Percentiles rank a stretch among this genome's conserved stretches.
Conservation (phyloP, 2,329 filamentous ascomycete genomes). For the Fusarium metavorans region DNA sequence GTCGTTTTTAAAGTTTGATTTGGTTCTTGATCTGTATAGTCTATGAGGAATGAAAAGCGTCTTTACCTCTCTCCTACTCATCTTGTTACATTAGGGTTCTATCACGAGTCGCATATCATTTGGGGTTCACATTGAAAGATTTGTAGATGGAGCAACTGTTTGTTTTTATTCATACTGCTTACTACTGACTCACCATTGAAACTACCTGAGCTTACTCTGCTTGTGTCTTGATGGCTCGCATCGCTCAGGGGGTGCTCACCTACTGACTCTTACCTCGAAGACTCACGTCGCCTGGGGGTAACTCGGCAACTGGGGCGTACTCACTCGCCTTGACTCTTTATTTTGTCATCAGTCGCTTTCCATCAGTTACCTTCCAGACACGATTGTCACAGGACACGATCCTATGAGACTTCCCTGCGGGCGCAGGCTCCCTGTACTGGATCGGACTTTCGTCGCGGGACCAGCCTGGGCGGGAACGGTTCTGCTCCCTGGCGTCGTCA, state of each 20-base stretch:
- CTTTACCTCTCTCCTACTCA: neutral
- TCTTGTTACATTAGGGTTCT: neutral
- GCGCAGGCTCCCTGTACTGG: neutral
- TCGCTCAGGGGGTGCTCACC: neutral
- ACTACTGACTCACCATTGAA: neutral
- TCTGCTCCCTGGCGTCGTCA: no score
- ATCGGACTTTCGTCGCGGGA: neutral
- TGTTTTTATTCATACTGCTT: neutral
- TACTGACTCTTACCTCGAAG: neutral
- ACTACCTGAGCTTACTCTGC: neutral
- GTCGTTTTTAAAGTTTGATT: conserved; percentile 15
- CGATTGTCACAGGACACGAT: neutral
- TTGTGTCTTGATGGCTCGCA: neutral
- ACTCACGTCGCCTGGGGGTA: neutral
- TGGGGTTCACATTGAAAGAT: neutral
- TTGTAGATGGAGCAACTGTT: neutral
- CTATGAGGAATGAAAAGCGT: conserved; percentile 32
- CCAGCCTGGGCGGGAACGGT: neutral
- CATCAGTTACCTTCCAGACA: neutral
- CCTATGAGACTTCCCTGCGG: neutral
- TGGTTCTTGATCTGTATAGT: neutral
- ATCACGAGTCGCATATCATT: neutral
- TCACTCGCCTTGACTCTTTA: neutral
- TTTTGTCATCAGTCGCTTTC: neutral
- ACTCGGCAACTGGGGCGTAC: neutral